Evolutionary conservation across 768 basidiomycete species (phyloP).

Genomic region (Dentipellis fragilis): DNA sequence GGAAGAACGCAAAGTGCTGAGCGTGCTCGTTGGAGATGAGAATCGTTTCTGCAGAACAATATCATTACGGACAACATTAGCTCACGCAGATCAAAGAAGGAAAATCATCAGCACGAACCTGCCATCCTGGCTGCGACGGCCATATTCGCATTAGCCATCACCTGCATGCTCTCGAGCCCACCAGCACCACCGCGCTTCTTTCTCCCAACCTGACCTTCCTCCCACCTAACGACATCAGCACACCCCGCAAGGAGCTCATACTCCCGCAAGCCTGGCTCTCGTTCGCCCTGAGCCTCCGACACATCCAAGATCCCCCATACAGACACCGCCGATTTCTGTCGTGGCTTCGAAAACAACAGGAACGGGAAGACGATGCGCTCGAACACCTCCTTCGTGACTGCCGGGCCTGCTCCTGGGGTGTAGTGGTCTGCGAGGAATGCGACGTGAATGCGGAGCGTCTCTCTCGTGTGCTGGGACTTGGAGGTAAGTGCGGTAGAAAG

Average conservation of each 20-base stretch:
- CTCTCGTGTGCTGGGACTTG: conserved; percentile 25
- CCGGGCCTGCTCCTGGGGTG: conserved; percentile 18
- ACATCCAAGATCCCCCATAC: conserved; percentile 64
- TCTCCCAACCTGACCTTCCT: conserved; percentile 22
- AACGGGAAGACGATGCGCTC: conserved; percentile 59
- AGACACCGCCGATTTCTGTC: conserved; percentile 52
- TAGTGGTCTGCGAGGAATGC: conserved; percentile 46
- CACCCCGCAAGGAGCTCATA: conserved; percentile 51
- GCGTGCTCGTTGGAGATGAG: conserved; percentile 35
- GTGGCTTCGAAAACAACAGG: conserved; percentile 63
- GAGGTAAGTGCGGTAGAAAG: conserved; percentile 28
- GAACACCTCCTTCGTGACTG: conserved; percentile 23
- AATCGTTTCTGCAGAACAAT: conserved; percentile 46
- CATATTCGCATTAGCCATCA: conserved; percentile 43
- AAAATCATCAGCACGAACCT: conserved; percentile 29
- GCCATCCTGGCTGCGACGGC: conserved; percentile 53
- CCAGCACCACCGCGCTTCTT: conserved; percentile 20
- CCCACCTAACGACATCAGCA: conserved; percentile 30
- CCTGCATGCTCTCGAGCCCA: conserved; percentile 24
- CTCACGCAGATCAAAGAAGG: not conserved
- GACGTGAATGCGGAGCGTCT: conserved; percentile 47
- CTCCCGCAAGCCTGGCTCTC: conserved; percentile 10
- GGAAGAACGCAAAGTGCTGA: conserved; percentile 36
- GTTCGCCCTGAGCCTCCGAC: conserved; percentile 13
- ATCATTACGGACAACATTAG: not conserved